phyloP scores from a whole-genome alignment of 192 early-diverging fungal genomes.

The Coemansia biformis region DNA sequence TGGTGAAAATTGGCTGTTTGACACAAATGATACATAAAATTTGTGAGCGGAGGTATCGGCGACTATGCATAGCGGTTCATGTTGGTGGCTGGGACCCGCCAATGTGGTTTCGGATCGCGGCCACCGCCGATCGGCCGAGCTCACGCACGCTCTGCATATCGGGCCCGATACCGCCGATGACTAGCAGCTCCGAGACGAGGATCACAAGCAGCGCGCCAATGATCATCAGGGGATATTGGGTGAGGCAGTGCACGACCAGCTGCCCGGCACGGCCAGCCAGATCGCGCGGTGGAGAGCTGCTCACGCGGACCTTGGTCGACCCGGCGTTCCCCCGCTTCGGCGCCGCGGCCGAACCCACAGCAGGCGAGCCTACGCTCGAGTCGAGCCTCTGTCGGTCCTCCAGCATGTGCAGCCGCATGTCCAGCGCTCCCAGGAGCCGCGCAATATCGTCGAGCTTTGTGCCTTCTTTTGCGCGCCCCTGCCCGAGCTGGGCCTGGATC shows the following conservation, averaged over 20 bases:
- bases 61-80: too few species aligned
- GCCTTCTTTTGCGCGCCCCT: constrained; percentile 17
- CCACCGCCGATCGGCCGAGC: constrained; percentile 17
- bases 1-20: too few species aligned
- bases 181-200: constrained; percentile 34
- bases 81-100: constrained; percentile 12
- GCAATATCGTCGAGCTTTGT: constrained; percentile 37
- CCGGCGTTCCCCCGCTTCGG: constrained; percentile 22
- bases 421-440: constrained; percentile 33
- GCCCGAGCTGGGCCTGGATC: constrained; percentile 28
- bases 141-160: constrained; percentile 14
- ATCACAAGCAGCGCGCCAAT: constrained; percentile 38
- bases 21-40: too few species aligned
- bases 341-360: background rate
- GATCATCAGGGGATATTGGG: constrained; percentile 35
- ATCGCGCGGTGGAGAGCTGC: constrained; percentile 9
- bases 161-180: constrained; percentile 27
- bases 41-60: too few species aligned
- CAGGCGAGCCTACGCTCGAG: background rate
- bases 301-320: constrained; percentile 28
- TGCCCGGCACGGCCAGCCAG: constrained; percentile 26
- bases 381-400: constrained; percentile 31
- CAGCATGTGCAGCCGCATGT: constrained; percentile 47
- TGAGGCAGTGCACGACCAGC: constrained; percentile 20
- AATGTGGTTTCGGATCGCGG: constrained; percentile 19